A percentile compares a stretch with the other conserved stretches of the same genome.
These are phyloP conservation scores for Globisporangium acanthophoron DNA, from an alignment of 352 stramenopile species.

Conservation along the genomic window DNA sequence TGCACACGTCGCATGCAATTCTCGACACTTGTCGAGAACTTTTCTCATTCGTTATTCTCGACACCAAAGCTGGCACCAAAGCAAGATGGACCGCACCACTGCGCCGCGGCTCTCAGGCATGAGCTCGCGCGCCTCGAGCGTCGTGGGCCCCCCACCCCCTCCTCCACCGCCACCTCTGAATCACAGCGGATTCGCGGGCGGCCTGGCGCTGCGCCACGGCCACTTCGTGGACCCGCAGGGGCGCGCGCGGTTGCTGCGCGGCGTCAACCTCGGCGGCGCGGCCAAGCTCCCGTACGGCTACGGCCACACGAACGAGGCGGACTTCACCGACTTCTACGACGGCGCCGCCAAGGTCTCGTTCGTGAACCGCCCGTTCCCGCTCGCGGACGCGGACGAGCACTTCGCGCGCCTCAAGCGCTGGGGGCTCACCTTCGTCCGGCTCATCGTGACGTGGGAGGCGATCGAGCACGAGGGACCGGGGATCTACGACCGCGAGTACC, in stretches of 20 bases:
- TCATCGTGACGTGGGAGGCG: slow-evolving; percentile 89
- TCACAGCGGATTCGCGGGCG: slow-evolving; percentile 9
- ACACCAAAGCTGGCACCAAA: neutral
- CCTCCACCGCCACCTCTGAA: neutral
- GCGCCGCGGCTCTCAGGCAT: slow-evolving; percentile 8
- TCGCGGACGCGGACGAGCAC: slow-evolving; percentile 72
- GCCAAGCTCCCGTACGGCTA: slow-evolving; percentile 81
- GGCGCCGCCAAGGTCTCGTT: slow-evolving; percentile 49
- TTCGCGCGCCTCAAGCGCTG: slow-evolving; percentile 75
- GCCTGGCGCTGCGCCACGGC: slow-evolving; percentile 45
- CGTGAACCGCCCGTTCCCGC: slow-evolving; percentile 80
- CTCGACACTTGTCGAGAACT: too few relatives aligned
- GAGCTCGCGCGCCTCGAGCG: slow-evolving; percentile 5
- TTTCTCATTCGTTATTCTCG: neutral
- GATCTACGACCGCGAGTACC: slow-evolving; percentile 82
- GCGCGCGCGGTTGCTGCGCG: slow-evolving; percentile 68
- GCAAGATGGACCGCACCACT: too few relatives aligned
- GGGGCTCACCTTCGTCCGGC: slow-evolving; percentile 77
- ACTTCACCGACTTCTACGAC: slow-evolving; percentile 47
- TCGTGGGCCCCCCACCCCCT: neutral
- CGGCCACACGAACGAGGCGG: slow-evolving; percentile 33
- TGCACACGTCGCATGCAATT: slow-evolving; percentile 1
- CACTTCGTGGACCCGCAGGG: slow-evolving; percentile 82
- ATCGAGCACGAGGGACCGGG: slow-evolving; percentile 84
- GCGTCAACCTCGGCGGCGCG: slow-evolving; percentile 85